A percentile compares a stretch with the other conserved stretches of the same genome.
phyloP scores from a whole-genome alignment of 164 flowering plant genomes.

The Magnolia officinalis region DNA sequence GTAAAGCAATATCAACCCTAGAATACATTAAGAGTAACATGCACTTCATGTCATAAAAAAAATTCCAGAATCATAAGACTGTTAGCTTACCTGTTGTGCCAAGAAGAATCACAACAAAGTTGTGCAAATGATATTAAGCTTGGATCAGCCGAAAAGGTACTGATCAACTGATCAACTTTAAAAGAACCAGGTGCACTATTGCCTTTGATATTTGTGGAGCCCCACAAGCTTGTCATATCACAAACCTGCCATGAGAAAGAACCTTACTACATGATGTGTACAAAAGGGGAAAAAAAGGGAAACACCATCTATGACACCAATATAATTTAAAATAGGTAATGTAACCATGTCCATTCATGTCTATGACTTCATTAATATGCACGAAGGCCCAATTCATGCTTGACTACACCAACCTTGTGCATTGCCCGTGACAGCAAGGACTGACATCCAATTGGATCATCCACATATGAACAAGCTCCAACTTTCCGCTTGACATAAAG shows the following conservation, averaged over 20 bases:
- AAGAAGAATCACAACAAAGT: conserved; percentile 78
- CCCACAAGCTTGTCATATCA: conserved; percentile 46
- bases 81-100: conserved; percentile 64
- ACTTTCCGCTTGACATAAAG: conserved; percentile 86
- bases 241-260: conserved; percentile 49
- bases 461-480: conserved; percentile 93
- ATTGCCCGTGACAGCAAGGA: conserved; percentile 88
- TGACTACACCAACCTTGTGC: conserved; percentile 66
- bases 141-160: conserved; percentile 91
- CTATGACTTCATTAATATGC: not conserved
- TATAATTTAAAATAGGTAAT: not conserved
- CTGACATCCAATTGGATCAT: conserved; percentile 93
- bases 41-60: too few species aligned
- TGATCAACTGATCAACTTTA: conserved; percentile 79
- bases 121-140: conserved; percentile 94
- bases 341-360: not conserved
- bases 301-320: not conserved
- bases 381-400: not conserved
- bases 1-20: too few species aligned
- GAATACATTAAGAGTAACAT: too few species aligned
- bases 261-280: not conserved
- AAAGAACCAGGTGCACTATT: conserved; percentile 35
- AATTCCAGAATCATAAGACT: not conserved
- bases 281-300: not conserved
- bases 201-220: conserved; percentile 20